Evolutionary conservation across 1,284 basidiomycete genomes (phyloP).

Genomic region (Cutaneotrichosporon cavernicola): DNA sequence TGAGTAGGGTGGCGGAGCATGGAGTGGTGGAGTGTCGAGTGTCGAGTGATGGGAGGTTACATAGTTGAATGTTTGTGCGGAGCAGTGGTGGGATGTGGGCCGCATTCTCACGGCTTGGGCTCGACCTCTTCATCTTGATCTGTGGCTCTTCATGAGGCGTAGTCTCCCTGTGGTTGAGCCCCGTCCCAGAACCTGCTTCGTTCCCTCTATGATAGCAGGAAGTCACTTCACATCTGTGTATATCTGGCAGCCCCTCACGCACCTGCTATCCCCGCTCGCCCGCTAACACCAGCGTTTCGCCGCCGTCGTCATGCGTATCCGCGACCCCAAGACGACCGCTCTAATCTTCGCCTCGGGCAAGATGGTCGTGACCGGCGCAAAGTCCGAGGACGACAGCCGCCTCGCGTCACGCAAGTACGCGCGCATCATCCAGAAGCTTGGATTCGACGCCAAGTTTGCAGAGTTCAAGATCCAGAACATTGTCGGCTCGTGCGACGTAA

Average conservation of each 20-base stretch:
- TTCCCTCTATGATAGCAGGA: too few species aligned
- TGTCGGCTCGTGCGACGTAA: slow-evolving; percentile 96
- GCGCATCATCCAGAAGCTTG: slow-evolving; percentile 98
- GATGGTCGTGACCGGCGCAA: slow-evolving; percentile 99
- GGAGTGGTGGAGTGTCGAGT: not conserved
- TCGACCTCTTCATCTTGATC: too few species aligned
- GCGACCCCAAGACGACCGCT: slow-evolving; percentile 98
- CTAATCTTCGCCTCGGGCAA: slow-evolving; percentile 99
- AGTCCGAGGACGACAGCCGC: slow-evolving; percentile 96
- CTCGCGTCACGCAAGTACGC: slow-evolving; percentile 98
- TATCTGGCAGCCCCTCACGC: too few species aligned
- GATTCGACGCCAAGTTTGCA: slow-evolving; percentile 98
- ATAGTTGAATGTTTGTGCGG: too few species aligned
- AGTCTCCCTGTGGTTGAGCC: not conserved
- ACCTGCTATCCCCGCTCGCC: too few species aligned
- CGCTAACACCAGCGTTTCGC: slow-evolving; percentile 87
- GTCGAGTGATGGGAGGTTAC: not conserved
- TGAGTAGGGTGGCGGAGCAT: slow-evolving; percentile 56
- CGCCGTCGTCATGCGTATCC: slow-evolving; percentile 99
- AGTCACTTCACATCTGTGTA: too few species aligned
- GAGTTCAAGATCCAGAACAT: slow-evolving; percentile 99
- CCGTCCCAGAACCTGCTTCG: not conserved
- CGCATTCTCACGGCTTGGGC: too few species aligned
- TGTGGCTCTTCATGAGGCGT: not conserved
- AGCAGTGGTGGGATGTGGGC: too few species aligned